Evolutionary conservation across 768 basidiomycete species (phyloP).

Genomic region (Lactarius trivialis): DNA sequence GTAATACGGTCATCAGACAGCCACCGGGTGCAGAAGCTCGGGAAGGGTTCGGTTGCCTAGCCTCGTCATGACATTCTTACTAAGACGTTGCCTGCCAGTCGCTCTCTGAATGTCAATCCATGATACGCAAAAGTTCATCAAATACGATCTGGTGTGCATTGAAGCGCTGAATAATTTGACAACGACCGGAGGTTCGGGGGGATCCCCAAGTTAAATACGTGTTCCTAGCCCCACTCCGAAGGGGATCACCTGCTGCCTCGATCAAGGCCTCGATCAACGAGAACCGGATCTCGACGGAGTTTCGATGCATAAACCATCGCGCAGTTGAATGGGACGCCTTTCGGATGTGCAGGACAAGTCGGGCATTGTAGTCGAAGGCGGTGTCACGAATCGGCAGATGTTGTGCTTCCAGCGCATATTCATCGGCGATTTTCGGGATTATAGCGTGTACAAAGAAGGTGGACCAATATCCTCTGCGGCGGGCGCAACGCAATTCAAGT

Average conservation of each 20-base stretch:
- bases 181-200: neutral
- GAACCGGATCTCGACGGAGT: constrained; percentile 50
- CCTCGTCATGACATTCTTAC: neutral
- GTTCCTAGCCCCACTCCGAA: neutral
- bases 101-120: constrained; percentile 9
- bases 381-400: constrained; percentile 44
- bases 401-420: constrained; percentile 29
- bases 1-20: neutral
- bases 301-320: constrained; percentile 51
- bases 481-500: constrained; percentile 36
- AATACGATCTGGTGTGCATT: constrained; percentile 46
- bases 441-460: neutral
- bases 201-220: neutral
- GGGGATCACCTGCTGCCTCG: constrained; percentile 38
- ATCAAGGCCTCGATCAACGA: constrained; percentile 45
- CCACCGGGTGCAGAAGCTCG: too few relatives aligned
- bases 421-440: neutral
- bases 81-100: constrained; percentile 14
- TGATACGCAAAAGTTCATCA: neutral
- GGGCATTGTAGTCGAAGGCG: constrained; percentile 43
- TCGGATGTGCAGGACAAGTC: constrained; percentile 27
- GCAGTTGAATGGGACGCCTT: constrained; percentile 38
- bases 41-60: too few relatives aligned
- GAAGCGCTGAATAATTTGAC: constrained; percentile 35
- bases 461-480: constrained; percentile 41